Base-by-base conservation (phyloP, 2,329 filamentous ascomycete genomes). In the Hirsutella minnesotensis region DNA sequence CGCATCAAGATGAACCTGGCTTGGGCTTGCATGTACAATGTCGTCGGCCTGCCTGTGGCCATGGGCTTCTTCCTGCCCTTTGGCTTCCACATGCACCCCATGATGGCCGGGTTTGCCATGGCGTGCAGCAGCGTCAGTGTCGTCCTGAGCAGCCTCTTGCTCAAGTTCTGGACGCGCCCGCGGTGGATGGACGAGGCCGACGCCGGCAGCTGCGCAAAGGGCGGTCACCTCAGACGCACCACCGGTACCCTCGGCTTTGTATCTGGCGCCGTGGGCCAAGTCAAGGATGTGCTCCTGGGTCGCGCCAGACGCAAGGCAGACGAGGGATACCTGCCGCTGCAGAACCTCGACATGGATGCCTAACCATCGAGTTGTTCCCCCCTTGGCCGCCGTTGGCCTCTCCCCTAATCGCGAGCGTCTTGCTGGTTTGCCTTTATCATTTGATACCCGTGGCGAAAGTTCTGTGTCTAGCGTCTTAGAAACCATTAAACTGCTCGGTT, bases 1-100 rank as follows among this genome's bases (percentile, higher is more conserved):
- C 81, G 92, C 50, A 98, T 98, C 70, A 94, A 94, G 69, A 64
- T 94, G 52, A 98, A 98, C 62, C 73, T 98, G 3, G 70, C 81
- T 3, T 95, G 92, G 86, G 89, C 89, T 0, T 96, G 88, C 60
- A 67, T 87, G 49, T 98, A 98, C 73, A 98, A 98, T 61, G 49
- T 87, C 39, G 67, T 96, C 47, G 92, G 92, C 2, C 72, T 98
- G 13, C 92, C 92, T 3, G 94, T 98, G 54, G 92, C 92, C 34
- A 96, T 96, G 92, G 92, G 92, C 20, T 67, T 96, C 53, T 94
- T 96, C 68, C 69, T 98, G 4, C 90, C 92, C 1, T 79, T 95
- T 51, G 92, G 90, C 27, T 77, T 85, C 47, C 81, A 88, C 54
- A 70, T 96, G 50, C 92, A 94, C 52, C 89, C 92, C 20, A 90